Conservation (phyloP, 495 filamentous ascomycete species). For the Lasiosphaeria miniovina region DNA sequence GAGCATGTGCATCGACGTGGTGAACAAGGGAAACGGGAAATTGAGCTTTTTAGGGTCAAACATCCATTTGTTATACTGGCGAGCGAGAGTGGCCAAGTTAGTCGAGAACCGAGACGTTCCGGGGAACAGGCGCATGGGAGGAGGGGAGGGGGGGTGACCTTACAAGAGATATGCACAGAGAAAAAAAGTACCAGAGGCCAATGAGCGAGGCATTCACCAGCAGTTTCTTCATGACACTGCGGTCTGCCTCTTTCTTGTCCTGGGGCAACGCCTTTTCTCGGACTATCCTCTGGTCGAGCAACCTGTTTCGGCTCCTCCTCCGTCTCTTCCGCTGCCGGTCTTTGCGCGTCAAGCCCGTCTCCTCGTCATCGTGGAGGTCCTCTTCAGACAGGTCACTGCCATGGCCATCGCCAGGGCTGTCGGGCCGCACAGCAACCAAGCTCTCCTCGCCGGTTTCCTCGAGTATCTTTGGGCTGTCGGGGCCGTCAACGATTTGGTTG, state of each 20-base stretch:
- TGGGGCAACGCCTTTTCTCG: conserved; percentile 54
- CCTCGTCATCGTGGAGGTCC: conserved; percentile 81
- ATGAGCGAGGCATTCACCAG: conserved; percentile 75
- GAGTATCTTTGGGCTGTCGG: conserved; percentile 38
- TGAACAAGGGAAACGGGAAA: conserved; percentile 94
- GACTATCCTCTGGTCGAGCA: conserved; percentile 71
- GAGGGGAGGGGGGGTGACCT: conserved; percentile 42
- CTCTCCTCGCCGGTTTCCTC: conserved; percentile 35
- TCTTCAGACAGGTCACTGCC: conserved; percentile 54
- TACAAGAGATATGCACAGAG: conserved; percentile 90
- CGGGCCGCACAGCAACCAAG: conserved; percentile 21
- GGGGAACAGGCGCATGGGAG: background rate
- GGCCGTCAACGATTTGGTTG: conserved; percentile 40
- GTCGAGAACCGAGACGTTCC: background rate
- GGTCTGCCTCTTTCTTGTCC: conserved; percentile 67
- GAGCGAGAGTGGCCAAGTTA: conserved; percentile 4
- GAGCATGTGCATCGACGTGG: conserved; percentile 91
- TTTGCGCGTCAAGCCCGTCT: conserved; percentile 74
- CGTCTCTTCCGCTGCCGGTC: conserved; percentile 65
- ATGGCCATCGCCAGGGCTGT: conserved; percentile 23
- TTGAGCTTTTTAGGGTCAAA: conserved; percentile 80
- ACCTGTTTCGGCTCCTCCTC: conserved; percentile 62
- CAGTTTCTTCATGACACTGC: conserved; percentile 63
- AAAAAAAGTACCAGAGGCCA: conserved; percentile 90
- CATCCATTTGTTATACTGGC: conserved; percentile 99